Percentiles rank a stretch among this genome's conserved stretches.
Conservation (phyloP, 805 yeast species). For the Candida nonsorbophila region DNA sequence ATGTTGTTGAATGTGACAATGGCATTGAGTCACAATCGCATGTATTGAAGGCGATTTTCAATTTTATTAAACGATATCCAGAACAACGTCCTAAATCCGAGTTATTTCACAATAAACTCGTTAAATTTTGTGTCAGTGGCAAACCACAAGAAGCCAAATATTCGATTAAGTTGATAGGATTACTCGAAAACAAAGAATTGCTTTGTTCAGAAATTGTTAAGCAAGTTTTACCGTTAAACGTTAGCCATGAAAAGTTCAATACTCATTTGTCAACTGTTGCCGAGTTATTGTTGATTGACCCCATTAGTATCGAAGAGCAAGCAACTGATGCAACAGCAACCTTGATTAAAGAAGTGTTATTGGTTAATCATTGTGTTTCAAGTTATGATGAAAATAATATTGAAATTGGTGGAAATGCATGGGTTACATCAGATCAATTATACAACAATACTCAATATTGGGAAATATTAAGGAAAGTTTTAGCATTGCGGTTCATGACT, state of each 20-base stretch:
- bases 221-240: slow-evolving; percentile 47
- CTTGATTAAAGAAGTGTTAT: slow-evolving; percentile 57
- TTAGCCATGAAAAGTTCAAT: slow-evolving; percentile 32
- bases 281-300: slow-evolving; percentile 49
- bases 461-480: slow-evolving; percentile 42
- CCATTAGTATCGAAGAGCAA: slow-evolving; percentile 44
- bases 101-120: slow-evolving; percentile 40
- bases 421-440: slow-evolving; percentile 44
- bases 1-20: slow-evolving; percentile 19
- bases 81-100: slow-evolving; percentile 43
- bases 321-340: slow-evolving; percentile 55
- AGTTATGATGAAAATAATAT: too few relatives aligned
- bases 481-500: slow-evolving; percentile 51
- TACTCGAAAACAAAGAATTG: slow-evolving; percentile 38
- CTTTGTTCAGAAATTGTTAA: slow-evolving; percentile 34
- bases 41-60: slow-evolving; percentile 55
- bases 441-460: slow-evolving; percentile 19
- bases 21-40: slow-evolving; percentile 18
- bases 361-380: slow-evolving; percentile 30
- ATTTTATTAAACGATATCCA: slow-evolving; percentile 48
- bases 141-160: slow-evolving; percentile 59
- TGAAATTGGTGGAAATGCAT: slow-evolving; percentile 20
- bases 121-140: slow-evolving; percentile 45
- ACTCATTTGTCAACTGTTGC: slow-evolving; percentile 58
- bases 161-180: slow-evolving; percentile 52